Base-by-base conservation (phyloP, 108 stramenopile genomes). In the Aurantiochytrium sp. region DNA sequence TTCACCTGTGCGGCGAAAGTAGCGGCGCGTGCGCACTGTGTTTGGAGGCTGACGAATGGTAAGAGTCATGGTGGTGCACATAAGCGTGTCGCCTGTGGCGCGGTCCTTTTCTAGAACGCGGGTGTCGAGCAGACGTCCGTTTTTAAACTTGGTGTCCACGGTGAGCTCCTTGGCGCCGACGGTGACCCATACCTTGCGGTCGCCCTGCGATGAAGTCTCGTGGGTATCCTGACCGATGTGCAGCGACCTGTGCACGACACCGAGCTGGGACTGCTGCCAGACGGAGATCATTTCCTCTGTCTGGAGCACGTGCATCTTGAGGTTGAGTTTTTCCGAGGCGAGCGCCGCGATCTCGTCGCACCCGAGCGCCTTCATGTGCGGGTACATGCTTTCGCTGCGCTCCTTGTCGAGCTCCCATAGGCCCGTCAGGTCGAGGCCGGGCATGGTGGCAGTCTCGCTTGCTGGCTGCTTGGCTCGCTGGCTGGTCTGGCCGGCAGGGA, bases 281-380 rank as follows among this genome's bases (percentile, higher is more conserved):
- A 83, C 76, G 0, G 76, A 83, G 49, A 83, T 10, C 76, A 53
- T 83, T 16, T 53, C 49, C 49, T 23, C 25, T 6, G 76, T 53
- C 76, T 83, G 76, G 14, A 83, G n/a, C 6, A 83, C 23, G 28
- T 83, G 76, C 76, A 83, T 83, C 23, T 83, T 83, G 43, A 83
- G 51, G 4, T 83, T 83, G 25, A 83, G 76, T 28, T 83, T 83
- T 45, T 83, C 76, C 10, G 76, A 83, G 28, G 76, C 76, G 25
- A 83, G 51, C 12, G 76, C 76, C n/a, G 76, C 76, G 76, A 83
- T 83, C 76, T 83, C 76, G 51, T 83, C 76, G 76, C 76, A 83
- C 19, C 76, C 76, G 49, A 83, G 76, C 76, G 51, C 49, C 76
- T 83, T 83, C 76, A 83, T 83, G 76, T 83, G 76, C 45, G 76